A percentile compares a stretch with the other conserved stretches of the same genome.
Evolutionary conservation across 2,329 filamentous ascomycete genomes (phyloP).

Genomic region (Fusarium beomiforme): DNA sequence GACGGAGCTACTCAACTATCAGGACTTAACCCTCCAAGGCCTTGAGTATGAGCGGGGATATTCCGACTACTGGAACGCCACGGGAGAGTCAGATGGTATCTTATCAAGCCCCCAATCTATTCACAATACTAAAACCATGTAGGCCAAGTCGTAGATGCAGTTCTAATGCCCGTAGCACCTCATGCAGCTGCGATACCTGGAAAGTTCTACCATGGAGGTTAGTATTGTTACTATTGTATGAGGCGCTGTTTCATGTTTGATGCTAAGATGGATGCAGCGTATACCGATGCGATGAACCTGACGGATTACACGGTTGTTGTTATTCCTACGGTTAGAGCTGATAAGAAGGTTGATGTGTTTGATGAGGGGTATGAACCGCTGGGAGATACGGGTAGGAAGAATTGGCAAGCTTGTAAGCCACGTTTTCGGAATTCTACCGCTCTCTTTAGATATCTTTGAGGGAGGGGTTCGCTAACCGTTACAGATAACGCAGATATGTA

Average conservation of each 20-base stretch:
- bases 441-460: accelerated
- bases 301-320: slow-evolving; percentile 65
- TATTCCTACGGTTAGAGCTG: slow-evolving; percentile 64
- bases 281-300: slow-evolving; percentile 58
- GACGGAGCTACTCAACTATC: slow-evolving; percentile 46
- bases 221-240: slow-evolving; percentile 10
- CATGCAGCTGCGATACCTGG: slow-evolving; percentile 59
- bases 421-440: accelerated
- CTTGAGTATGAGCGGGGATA: slow-evolving; percentile 67
- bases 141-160: slow-evolving; percentile 64
- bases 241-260: accelerated
- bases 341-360: slow-evolving; percentile 59
- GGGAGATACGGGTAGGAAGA: slow-evolving; percentile 54
- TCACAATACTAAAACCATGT: neutral
- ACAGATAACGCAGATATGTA: slow-evolving; percentile 16
- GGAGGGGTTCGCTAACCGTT: neutral
- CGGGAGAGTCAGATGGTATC: slow-evolving; percentile 58
- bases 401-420: slow-evolving; percentile 59
- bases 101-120: neutral
- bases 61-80: slow-evolving; percentile 72
- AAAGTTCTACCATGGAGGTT: slow-evolving; percentile 53
- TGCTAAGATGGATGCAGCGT: slow-evolving; percentile 30
- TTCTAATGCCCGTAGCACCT: slow-evolving; percentile 61
- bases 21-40: slow-evolving; percentile 61
- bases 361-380: slow-evolving; percentile 51